Base-by-base conservation (phyloP, 169 alveolate species). In the Cyclospora cayetanensis region DNA sequence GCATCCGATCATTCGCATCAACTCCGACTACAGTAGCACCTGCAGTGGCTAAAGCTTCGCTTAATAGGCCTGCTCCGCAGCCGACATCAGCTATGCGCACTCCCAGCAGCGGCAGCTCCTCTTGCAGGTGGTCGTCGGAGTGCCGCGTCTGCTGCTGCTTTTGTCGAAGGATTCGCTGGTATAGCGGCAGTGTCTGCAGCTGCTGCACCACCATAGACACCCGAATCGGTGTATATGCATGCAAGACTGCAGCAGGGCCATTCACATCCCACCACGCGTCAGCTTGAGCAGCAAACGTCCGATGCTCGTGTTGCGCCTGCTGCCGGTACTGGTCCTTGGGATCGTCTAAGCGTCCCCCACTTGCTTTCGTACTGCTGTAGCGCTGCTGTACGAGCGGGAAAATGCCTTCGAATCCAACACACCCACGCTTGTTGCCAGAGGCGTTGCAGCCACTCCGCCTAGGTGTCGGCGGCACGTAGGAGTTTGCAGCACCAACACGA, bases 11-110 rank as follows among this genome's bases (percentile, higher is more conserved):
- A 25, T 37, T 72, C 22, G 65, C 34, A 37, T 83, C 91, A 25
- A 72, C 0, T n/a, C 77, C 86, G 5, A 82, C 41, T 1, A 80
- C 88, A 2, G 91, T 9, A 29, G 88, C 66, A 0, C 91, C 91
- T 11, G 74, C 91, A 70, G 95, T 65, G 37, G 95, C 97, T 35
- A 96, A 52, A 12, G 94, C 90, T 77, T 96, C 97, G 46, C 95
- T 76, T 25, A 96, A 72, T 9, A 95, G 37, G 20, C 97, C 97
- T 9, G 96, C 97, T 18, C 97, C 97, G 77, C 96, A 93, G 27
- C 97, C 97, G 11, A 94, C 91, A 83, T 96, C 97, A n/a, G 95
- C 65, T 1, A 93, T 92, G 35, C 82, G 68, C 39, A 52, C 50
- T 7, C 85, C 90, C 27, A 15, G 22, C 50, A 74, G 63, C 18